Conservation (phyloP, 164 flowering plant genomes). For the Piper longum region DNA sequence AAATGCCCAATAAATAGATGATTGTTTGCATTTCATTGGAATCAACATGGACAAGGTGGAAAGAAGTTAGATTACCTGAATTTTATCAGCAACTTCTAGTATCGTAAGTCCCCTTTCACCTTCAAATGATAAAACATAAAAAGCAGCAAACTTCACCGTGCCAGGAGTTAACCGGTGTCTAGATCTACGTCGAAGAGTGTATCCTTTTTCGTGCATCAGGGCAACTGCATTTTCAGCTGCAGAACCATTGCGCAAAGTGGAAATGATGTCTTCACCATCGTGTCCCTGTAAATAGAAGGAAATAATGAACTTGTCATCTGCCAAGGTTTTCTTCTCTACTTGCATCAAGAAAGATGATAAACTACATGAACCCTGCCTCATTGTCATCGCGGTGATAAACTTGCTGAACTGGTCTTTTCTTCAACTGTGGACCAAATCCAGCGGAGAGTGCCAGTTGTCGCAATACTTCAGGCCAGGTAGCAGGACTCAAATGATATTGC, state of each 20-base stretch:
- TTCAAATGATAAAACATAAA: constrained; percentile 82
- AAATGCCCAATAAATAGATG: background rate
- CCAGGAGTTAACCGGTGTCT: constrained; percentile 95
- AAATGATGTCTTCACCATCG: constrained; percentile 54
- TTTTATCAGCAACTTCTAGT: constrained; percentile 74
- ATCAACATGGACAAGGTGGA: too few relatives aligned
- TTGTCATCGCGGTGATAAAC: constrained; percentile 47
- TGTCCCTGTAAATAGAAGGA: constrained; percentile 38
- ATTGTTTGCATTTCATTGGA: background rate
- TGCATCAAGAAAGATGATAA: background rate
- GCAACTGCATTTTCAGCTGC: constrained; percentile 87
- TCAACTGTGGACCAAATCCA: constrained; percentile 75
- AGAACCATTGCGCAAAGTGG: constrained; percentile 60
- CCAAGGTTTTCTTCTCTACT: background rate
- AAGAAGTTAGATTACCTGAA: constrained; percentile 45
- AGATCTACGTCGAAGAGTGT: constrained; percentile 53
- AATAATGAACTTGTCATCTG: background rate
- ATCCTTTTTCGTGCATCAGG: constrained; percentile 77
- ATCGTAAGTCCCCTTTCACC: constrained; percentile 67
- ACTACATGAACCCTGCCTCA: constrained; percentile 29
- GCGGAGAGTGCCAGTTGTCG: constrained; percentile 78
- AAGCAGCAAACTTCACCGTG: constrained; percentile 91
- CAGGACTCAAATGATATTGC: constrained; percentile 61
- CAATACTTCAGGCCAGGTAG: constrained; percentile 92
- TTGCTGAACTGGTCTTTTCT: constrained; percentile 34